phyloP scores from a whole-genome alignment of 2,329 filamentous ascomycete species.

The Hypoxylon sp. region DNA sequence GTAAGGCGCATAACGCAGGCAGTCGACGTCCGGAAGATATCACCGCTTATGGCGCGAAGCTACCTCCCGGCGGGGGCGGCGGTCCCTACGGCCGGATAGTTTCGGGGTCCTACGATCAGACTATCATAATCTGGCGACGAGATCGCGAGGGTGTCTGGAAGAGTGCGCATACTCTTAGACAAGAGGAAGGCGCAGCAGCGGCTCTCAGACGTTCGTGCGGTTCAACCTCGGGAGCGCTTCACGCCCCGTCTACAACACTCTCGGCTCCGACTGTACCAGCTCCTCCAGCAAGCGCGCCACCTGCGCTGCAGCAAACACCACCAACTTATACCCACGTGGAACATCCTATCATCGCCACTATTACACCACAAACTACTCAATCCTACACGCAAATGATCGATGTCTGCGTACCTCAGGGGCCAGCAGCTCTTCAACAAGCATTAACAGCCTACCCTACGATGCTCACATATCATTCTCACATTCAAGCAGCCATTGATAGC shows the following conservation, averaged over 20 bases:
- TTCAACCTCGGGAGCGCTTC: conserved; percentile 28
- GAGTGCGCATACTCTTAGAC: conserved; percentile 77
- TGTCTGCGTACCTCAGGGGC: conserved; percentile 63
- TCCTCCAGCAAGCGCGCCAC: conserved; percentile 44
- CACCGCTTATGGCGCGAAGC: conserved; percentile 82
- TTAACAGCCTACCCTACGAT: conserved; percentile 62
- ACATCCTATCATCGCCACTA: conserved; percentile 49
- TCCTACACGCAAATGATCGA: conserved; percentile 66
- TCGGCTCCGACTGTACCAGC: conserved; percentile 33
- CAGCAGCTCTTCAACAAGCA: conserved; percentile 59
- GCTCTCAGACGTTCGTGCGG: conserved; percentile 52
- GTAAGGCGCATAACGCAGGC: conserved; percentile 72
- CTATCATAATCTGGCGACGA: conserved; percentile 93
- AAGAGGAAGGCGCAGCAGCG: conserved; percentile 74
- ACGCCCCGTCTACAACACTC: conserved; percentile 33
- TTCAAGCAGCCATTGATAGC: conserved; percentile 64
- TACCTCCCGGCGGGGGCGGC: conserved; percentile 91
- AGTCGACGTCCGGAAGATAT: conserved; percentile 81
- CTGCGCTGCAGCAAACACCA: conserved; percentile 44
- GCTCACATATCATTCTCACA: conserved; percentile 60
- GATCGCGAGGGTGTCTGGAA: conserved; percentile 88
- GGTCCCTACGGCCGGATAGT: conserved; percentile 94
- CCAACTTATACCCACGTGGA: conserved; percentile 49
- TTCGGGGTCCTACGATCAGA: conserved; percentile 95
- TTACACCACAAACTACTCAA: conserved; percentile 53